A percentile compares a stretch with the other conserved stretches of the same genome.
Conservation (phyloP, 2,329 filamentous ascomycete genomes). For the Trichophyton rubrum region DNA sequence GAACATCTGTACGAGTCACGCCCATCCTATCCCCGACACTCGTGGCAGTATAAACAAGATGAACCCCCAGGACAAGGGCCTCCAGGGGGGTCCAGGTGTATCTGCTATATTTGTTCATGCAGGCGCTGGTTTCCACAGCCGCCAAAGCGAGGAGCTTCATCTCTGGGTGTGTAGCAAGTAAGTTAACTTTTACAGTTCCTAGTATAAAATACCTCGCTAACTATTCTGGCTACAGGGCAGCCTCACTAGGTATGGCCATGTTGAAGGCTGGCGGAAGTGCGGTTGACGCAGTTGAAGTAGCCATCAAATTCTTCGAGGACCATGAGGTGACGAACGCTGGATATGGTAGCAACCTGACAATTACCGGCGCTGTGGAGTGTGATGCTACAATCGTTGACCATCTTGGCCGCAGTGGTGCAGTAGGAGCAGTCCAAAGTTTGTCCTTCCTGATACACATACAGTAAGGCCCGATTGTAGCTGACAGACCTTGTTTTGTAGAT, state of each 20-base stretch:
- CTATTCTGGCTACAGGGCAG: conserved; percentile 47
- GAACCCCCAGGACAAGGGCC: not conserved
- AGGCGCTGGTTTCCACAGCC: conserved; percentile 85
- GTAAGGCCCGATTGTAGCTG: not conserved
- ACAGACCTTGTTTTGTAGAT: conserved; percentile 39
- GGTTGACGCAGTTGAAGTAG: conserved; percentile 78
- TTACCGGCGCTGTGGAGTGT: conserved; percentile 84
- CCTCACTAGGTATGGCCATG: conserved; percentile 69
- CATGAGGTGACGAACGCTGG: conserved; percentile 93
- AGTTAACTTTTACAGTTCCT: conserved; percentile 26
- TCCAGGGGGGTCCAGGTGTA: conserved; percentile 34
- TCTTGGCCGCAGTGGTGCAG: conserved; percentile 78
- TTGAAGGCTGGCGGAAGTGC: conserved; percentile 67
- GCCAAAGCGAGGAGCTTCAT: conserved; percentile 71
- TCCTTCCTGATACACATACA: conserved; percentile 14
- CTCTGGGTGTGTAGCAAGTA: conserved; percentile 80
- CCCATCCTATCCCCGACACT: not conserved
- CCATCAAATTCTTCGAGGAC: conserved; percentile 79
- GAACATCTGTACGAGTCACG: no score
- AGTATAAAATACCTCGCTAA: conserved; percentile 5
- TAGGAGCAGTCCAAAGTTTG: conserved; percentile 80
- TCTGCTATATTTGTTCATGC: conserved; percentile 90
- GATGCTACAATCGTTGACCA: conserved; percentile 92
- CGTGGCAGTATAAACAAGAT: not conserved
- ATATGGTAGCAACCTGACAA: conserved; percentile 85